These are phyloP conservation scores for Hypoxylon sp. DNA, from an alignment of 2,329 filamentous ascomycete species.

Conservation along the genomic window DNA sequence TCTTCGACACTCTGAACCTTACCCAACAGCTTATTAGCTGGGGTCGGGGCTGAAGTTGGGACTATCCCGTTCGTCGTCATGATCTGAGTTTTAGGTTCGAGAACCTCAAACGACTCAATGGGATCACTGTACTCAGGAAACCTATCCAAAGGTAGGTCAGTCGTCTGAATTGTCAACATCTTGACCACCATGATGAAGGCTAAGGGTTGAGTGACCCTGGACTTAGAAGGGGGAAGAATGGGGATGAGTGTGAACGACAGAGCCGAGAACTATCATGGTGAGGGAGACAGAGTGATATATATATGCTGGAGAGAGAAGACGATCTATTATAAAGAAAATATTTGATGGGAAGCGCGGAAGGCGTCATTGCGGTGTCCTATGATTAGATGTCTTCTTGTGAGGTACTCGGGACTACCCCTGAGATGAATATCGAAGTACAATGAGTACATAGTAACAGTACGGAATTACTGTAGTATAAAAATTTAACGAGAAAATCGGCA, in stretches of 20 bases:
- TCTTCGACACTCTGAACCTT: conserved; percentile 59
- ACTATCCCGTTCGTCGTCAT: conserved; percentile 56
- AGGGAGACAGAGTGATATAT: background rate
- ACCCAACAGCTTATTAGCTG: conserved; percentile 60
- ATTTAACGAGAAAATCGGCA: conserved; percentile 11
- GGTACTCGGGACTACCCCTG: conserved; percentile 27
- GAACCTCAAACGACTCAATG: conserved; percentile 51
- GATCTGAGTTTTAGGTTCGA: conserved; percentile 45
- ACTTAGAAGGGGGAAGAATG: conserved; percentile 7
- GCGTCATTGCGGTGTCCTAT: conserved; percentile 32
- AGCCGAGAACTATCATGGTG: conserved; percentile 6
- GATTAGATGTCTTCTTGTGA: conserved; percentile 10
- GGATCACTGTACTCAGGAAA: conserved; percentile 64
- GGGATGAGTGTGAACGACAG: conserved; percentile 7
- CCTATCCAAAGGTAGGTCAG: conserved; percentile 61
- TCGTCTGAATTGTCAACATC: conserved; percentile 59
- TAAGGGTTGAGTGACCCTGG: conserved; percentile 9
- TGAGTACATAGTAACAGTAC: conserved; percentile 12
- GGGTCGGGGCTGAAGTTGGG: conserved; percentile 52
- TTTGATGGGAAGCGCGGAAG: conserved; percentile 23
- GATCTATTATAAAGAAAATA: conserved; percentile 21
- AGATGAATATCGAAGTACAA: conserved; percentile 21
- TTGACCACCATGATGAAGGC: conserved; percentile 48
- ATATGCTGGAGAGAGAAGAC: conserved; percentile 7
- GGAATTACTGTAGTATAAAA: conserved; percentile 18